Conservation (phyloP, 164 flowering plant genomes). For the Stephania japonica region DNA sequence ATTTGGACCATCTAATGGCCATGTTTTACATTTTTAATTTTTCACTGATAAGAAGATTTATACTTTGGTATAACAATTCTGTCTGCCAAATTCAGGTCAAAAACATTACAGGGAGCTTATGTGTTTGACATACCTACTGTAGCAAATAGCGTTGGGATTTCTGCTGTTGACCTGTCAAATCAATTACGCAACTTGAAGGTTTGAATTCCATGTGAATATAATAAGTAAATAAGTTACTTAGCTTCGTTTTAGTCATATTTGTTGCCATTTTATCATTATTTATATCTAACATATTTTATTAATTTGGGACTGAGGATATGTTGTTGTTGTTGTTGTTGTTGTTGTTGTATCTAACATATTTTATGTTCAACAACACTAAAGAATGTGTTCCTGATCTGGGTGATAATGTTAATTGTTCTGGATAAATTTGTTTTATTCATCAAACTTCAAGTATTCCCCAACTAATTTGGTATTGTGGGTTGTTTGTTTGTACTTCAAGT, state of each 20-base stretch:
- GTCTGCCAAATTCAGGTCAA: conserved; percentile 50
- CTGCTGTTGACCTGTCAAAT: conserved; percentile 42
- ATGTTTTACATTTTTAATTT: conserved; percentile 4
- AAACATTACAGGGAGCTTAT: conserved; percentile 68
- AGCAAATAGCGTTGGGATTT: conserved; percentile 57
- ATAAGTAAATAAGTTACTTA: not conserved
- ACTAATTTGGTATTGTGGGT: too few species aligned
- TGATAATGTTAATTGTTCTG: not conserved
- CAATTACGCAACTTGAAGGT: conserved; percentile 75
- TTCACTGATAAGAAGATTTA: not conserved
- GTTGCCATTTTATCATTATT: not conserved
- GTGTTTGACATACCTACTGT: conserved; percentile 78
- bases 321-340: too few species aligned
- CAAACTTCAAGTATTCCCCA: not conserved
- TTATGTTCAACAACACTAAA: not conserved
- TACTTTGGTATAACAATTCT: not conserved
- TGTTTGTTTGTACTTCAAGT: too few species aligned
- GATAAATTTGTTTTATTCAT: not conserved
- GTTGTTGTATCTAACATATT: conserved; percentile 3
- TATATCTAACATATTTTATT: conserved; percentile 4
- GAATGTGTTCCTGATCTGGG: not conserved
- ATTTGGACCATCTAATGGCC: not conserved
- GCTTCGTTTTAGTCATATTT: too few species aligned
- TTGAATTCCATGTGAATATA: not conserved
- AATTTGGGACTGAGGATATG: too few species aligned